Evolutionary conservation across 352 stramenopile genomes (phyloP).

Genomic region (Pseudoperonospora humuli): DNA sequence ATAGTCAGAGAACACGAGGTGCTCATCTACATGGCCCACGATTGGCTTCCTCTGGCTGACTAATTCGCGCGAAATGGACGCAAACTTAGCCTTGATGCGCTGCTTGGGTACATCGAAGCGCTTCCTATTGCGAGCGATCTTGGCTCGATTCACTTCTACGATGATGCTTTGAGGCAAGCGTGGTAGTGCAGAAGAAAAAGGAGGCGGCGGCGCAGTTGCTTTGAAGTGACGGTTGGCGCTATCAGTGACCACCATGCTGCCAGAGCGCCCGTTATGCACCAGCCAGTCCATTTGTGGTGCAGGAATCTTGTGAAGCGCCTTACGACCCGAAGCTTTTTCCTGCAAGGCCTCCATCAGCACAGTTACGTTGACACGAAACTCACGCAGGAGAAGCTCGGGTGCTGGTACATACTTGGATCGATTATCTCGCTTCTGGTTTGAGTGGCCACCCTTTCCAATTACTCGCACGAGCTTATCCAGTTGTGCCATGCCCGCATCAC

Average conservation of each 20-base stretch:
- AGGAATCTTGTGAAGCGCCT: slow-evolving; percentile 62
- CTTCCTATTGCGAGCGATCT: slow-evolving; percentile 34
- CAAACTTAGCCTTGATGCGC: slow-evolving; percentile 59
- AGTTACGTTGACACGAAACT: slow-evolving; percentile 59
- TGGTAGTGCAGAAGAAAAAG: slow-evolving; percentile 13
- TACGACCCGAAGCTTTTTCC: slow-evolving; percentile 59
- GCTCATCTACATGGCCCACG: slow-evolving; percentile 44
- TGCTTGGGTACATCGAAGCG: slow-evolving; percentile 63
- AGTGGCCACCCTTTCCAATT: slow-evolving; percentile 56
- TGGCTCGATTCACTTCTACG: slow-evolving; percentile 59
- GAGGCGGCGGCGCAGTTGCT: not conserved
- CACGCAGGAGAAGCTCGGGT: slow-evolving; percentile 54
- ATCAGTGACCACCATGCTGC: slow-evolving; percentile 46
- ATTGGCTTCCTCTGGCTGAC: slow-evolving; percentile 34
- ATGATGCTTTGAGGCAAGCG: slow-evolving; percentile 31
- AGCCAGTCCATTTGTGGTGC: slow-evolving; percentile 52
- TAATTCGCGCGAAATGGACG: slow-evolving; percentile 54
- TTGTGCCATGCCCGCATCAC: slow-evolving; percentile 61
- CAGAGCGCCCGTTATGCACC: slow-evolving; percentile 31
- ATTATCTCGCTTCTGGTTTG: slow-evolving; percentile 57
- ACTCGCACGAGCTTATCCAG: slow-evolving; percentile 62
- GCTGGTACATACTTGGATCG: slow-evolving; percentile 69
- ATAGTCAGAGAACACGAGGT: slow-evolving; percentile 73
- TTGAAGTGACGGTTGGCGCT: slow-evolving; percentile 9
- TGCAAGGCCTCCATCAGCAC: slow-evolving; percentile 61